phyloP scores from a whole-genome alignment of 1,139 yeast genomes.

The Debaryomycetaceae sp. region DNA sequence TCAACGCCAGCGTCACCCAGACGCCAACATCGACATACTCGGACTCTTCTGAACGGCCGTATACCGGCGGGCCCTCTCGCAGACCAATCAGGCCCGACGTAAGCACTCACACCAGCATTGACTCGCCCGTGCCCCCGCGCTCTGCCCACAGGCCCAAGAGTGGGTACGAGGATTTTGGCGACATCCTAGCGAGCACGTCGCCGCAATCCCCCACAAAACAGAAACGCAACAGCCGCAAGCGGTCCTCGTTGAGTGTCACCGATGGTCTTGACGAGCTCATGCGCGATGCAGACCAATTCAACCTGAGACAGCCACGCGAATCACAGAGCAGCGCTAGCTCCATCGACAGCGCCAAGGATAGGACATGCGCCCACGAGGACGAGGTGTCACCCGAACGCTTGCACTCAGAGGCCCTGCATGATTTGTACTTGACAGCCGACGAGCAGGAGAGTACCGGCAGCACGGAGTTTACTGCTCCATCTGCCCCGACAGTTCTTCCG shows the following conservation, averaged over 20 bases:
- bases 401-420: constrained; percentile 7
- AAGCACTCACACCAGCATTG: constrained; percentile 33
- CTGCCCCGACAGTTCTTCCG: neutral
- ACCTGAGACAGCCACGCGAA: neutral
- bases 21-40: constrained; percentile 9
- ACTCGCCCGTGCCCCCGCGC: constrained; percentile 39
- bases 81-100: constrained; percentile 21
- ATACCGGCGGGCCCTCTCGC: constrained; percentile 1
- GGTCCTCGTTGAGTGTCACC: constrained; percentile 19
- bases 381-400: constrained; percentile 4
- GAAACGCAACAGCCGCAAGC: constrained; percentile 11
- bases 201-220: neutral
- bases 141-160: constrained; percentile 39
- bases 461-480: constrained; percentile 3
- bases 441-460: constrained; percentile 4
- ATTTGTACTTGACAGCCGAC: constrained; percentile 8
- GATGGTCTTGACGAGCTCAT: constrained; percentile 41
- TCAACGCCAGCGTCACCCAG: constrained; percentile 4
- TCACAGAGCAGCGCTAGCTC: neutral
- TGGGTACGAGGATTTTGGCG: constrained; percentile 11
- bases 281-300: constrained; percentile 29
- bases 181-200: neutral
- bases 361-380: no score
- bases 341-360: neutral
- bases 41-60: constrained; percentile 2